Evolutionary conservation across 768 basidiomycete species (phyloP).

Genomic region (Porphyrellus cyaneotinctus): DNA sequence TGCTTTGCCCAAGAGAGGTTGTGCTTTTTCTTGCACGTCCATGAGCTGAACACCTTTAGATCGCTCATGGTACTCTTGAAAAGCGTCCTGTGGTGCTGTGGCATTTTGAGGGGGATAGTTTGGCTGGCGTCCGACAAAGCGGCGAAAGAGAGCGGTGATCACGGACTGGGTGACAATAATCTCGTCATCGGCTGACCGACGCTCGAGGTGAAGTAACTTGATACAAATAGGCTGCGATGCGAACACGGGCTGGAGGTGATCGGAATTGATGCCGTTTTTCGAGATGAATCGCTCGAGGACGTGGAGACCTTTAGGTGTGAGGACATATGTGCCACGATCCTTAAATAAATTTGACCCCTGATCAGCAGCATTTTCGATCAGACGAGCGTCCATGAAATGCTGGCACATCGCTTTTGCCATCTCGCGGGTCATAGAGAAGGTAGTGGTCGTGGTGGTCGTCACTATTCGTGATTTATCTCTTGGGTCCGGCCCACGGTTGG

Average conservation of each 20-base stretch:
- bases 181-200: slow-evolving; percentile 90
- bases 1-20: slow-evolving; percentile 46
- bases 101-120: slow-evolving; percentile 60
- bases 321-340: slow-evolving; percentile 92
- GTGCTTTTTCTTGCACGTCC: slow-evolving; percentile 67
- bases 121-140: slow-evolving; percentile 86
- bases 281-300: slow-evolving; percentile 99
- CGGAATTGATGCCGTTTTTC: slow-evolving; percentile 97
- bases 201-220: slow-evolving; percentile 95
- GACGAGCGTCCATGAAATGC: slow-evolving; percentile 98
- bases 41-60: slow-evolving; percentile 68
- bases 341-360: slow-evolving; percentile 88
- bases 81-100: slow-evolving; percentile 50
- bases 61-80: slow-evolving; percentile 74
- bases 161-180: slow-evolving; percentile 94
- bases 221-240: slow-evolving; percentile 92
- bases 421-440: slow-evolving; percentile 98
- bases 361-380: slow-evolving; percentile 96
- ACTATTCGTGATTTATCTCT: slow-evolving; percentile 97
- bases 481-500: slow-evolving; percentile 96
- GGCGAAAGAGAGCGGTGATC: slow-evolving; percentile 90
- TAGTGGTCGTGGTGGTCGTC: slow-evolving; percentile 98
- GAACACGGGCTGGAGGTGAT: slow-evolving; percentile 88
- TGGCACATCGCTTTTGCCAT: slow-evolving; percentile 99
- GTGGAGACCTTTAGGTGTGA: slow-evolving; percentile 97